Percentiles rank a stretch among this genome's conserved stretches.
phyloP scores from a whole-genome alignment of 345 rosid genomes.

The Hibiscus syriacus region DNA sequence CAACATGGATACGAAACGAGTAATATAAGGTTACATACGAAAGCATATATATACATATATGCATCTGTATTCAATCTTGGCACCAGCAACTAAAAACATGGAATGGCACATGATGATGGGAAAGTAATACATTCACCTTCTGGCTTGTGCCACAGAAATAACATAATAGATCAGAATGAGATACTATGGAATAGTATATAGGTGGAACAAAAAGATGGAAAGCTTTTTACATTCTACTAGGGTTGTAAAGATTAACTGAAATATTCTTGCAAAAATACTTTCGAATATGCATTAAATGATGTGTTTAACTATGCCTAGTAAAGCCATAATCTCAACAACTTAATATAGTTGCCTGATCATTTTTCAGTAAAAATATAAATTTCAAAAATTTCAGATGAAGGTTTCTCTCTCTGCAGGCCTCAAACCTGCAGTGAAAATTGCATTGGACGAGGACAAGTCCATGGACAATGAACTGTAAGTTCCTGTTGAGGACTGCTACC shows the following conservation, averaged over 20 bases:
- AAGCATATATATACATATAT: not conserved
- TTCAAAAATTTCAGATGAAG: not conserved
- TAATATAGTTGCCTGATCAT: not conserved
- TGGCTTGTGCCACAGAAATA: not conserved
- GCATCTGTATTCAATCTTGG: not conserved
- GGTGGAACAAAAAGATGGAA: not conserved
- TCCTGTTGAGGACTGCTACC: not conserved
- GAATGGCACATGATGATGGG: not conserved
- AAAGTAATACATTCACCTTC: not conserved
- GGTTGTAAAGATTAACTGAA: not conserved
- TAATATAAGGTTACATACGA: not conserved
- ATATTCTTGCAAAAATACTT: not conserved
- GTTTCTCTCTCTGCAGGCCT: not conserved
- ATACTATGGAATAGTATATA: not conserved
- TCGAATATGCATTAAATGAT: not conserved
- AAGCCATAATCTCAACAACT: not conserved
- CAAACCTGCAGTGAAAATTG: not conserved
- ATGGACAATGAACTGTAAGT: not conserved
- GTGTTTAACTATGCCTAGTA: not conserved
- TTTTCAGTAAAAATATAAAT: not conserved
- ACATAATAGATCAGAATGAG: not conserved
- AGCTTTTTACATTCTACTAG: not conserved
- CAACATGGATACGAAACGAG: not conserved
- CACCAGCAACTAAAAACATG: not conserved
- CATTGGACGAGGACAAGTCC: not conserved